Conservation (phyloP, 2,329 filamentous ascomycete genomes). For the Grosmannia huntii region DNA sequence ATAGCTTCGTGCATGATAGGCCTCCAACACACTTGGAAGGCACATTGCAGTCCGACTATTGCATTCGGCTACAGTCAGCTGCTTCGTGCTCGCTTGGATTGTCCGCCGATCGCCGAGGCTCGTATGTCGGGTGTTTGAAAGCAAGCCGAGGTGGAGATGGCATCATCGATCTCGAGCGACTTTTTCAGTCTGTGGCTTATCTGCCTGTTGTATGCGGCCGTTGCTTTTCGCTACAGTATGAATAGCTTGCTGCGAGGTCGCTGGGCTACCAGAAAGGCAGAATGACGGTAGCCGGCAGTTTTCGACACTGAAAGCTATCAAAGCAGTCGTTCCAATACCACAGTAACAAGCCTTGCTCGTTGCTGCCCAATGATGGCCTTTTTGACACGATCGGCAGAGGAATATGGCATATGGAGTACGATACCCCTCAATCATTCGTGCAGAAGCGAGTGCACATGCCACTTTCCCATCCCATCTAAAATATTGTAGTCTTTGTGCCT, state of each 20-base stretch:
- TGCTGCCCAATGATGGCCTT: no score
- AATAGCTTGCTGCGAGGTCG: no score
- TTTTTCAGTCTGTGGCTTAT: not conserved
- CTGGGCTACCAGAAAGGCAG: no score
- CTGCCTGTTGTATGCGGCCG: not conserved
- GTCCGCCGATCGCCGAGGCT: not conserved
- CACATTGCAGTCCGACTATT: not conserved
- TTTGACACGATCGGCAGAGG: not conserved
- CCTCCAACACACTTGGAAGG: not conserved
- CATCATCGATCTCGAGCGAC: not conserved
- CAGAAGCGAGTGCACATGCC: not conserved
- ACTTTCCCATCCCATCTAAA: not conserved
- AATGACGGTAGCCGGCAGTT: no score
- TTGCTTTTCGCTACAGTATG: no score
- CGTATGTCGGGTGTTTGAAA: not conserved
- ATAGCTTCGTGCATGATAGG: not conserved
- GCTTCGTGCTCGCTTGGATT: not conserved
- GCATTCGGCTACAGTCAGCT: not conserved
- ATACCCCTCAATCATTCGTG: not conserved
- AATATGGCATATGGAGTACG: not conserved
- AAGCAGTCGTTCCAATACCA: no score
- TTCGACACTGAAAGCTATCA: no score
- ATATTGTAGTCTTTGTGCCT: not conserved
- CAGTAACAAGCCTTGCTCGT: no score
- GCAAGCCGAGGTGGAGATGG: not conserved